Percentiles rank a stretch among this genome's conserved stretches.
phyloP scores from a whole-genome alignment of 129 eudicot species.

The Flaveria bidentis region DNA sequence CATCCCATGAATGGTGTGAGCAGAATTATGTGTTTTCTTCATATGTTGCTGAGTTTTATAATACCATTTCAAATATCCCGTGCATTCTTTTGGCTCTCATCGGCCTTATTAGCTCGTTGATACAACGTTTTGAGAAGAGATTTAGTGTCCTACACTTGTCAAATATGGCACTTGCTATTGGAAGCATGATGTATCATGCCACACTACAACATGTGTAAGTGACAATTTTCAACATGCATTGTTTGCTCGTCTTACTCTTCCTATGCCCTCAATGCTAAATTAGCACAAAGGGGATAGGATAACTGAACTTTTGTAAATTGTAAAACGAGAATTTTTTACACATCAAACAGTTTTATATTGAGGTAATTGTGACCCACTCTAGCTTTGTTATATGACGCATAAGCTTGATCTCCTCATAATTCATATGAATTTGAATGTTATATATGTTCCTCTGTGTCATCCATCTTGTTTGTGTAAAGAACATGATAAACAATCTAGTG shows the following conservation, averaged over 20 bases:
- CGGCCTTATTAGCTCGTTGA: constrained; percentile 49
- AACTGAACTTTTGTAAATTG: not conserved
- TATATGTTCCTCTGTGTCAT: not conserved
- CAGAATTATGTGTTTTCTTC: constrained; percentile 47
- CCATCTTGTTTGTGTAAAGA: not conserved
- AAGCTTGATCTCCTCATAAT: not conserved
- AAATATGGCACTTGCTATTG: constrained; percentile 56
- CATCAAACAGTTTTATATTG: not conserved
- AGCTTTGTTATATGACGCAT: not conserved
- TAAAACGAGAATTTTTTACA: not conserved
- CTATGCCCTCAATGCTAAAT: not conserved
- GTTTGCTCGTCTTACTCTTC: not conserved
- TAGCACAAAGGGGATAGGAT: not conserved
- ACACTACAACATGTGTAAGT: constrained; percentile 57
- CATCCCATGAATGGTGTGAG: constrained; percentile 62
- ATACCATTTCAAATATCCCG: constrained; percentile 59
- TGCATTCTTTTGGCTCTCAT: constrained; percentile 58
- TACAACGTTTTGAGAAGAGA: constrained; percentile 60
- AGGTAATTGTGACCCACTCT: not conserved
- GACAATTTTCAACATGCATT: not conserved
- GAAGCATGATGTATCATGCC: constrained; percentile 62
- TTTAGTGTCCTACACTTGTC: constrained; percentile 56
- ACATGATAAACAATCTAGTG: not conserved
- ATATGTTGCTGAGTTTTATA: constrained; percentile 53
- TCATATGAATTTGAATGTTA: not conserved